A percentile compares a stretch with the other conserved stretches of the same genome.
Evolutionary conservation across 495 filamentous ascomycete genomes (phyloP).

Genomic region (Clavariopsis aquatica): DNA sequence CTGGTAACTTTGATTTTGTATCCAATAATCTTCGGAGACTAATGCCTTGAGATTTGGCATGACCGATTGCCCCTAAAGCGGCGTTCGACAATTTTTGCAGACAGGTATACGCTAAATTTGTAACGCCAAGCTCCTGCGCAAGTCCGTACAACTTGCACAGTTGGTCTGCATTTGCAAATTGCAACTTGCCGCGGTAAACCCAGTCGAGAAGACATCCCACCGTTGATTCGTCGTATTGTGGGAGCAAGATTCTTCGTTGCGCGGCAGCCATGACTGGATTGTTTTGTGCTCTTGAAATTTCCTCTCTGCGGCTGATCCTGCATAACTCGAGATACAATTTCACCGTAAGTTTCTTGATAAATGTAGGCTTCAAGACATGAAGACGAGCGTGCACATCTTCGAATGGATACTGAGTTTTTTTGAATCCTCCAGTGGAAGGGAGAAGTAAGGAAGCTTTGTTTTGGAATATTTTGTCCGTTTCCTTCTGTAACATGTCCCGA

Average conservation of each 20-base stretch:
- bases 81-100: neutral
- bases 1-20: neutral
- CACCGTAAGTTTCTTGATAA: neutral
- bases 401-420: neutral
- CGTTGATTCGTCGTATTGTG: neutral
- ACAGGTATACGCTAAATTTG: conserved; percentile 1
- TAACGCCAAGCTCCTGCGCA: conserved; percentile 9
- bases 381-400: neutral
- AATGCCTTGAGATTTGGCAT: conserved; percentile 1
- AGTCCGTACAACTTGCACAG: conserved; percentile 20
- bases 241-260: conserved; percentile 6
- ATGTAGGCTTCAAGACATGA: neutral
- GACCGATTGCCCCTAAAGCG: neutral
- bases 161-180: neutral
- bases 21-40: conserved; percentile 1
- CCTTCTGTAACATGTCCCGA: no score
- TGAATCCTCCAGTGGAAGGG: neutral
- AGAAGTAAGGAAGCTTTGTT: neutral
- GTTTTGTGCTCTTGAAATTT: neutral
- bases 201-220: conserved; percentile 14
- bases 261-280: conserved; percentile 17
- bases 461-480: no score
- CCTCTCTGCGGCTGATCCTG: conserved; percentile 7
- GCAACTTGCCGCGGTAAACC: conserved; percentile 5
- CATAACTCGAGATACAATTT: neutral